A percentile compares a stretch with the other conserved stretches of the same genome.
Evolutionary conservation across 768 basidiomycete species (phyloP).

Genomic region (Termitomyces sp.): DNA sequence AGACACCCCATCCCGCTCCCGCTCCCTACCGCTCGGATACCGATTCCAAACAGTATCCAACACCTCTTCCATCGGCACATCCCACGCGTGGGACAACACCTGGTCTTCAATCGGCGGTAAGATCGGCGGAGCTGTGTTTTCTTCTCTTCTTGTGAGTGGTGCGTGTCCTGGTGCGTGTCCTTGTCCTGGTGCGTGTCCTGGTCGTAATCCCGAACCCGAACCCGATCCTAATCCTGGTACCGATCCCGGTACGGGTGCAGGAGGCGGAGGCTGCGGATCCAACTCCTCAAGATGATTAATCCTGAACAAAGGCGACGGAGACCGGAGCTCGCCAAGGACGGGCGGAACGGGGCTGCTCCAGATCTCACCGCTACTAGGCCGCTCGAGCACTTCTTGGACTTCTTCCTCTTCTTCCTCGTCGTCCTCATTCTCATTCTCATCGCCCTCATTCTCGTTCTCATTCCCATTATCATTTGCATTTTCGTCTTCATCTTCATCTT

Average conservation of each 20-base stretch:
- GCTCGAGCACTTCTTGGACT: slow-evolving; percentile 6
- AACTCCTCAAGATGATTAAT: slow-evolving; percentile 12
- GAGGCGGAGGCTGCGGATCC: neutral
- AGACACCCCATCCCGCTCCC: no score
- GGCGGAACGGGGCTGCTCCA: slow-evolving; percentile 14
- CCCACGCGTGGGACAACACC: slow-evolving; percentile 2
- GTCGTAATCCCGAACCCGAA: no score
- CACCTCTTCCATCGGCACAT: slow-evolving; percentile 7
- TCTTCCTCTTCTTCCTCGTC: slow-evolving; percentile 9
- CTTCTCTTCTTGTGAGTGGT: neutral
- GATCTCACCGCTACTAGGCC: neutral
- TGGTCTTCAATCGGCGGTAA: slow-evolving; percentile 16
- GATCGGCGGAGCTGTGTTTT: slow-evolving; percentile 11
- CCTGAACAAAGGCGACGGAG: slow-evolving; percentile 16
- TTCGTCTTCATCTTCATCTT: no score
- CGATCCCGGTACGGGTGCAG: no score
- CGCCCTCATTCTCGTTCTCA: neutral
- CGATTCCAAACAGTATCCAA: slow-evolving; percentile 6
- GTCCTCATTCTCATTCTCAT: neutral
- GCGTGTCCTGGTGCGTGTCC: no score
- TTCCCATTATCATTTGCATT: no score
- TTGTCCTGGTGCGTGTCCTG: no score
- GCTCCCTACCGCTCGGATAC: neutral
- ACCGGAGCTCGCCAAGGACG: slow-evolving; percentile 15
- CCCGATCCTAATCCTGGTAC: no score